These are phyloP conservation scores for Paramecium octaurelia DNA, from an alignment of 73 alveolate genomes.

Conservation along the genomic window DNA sequence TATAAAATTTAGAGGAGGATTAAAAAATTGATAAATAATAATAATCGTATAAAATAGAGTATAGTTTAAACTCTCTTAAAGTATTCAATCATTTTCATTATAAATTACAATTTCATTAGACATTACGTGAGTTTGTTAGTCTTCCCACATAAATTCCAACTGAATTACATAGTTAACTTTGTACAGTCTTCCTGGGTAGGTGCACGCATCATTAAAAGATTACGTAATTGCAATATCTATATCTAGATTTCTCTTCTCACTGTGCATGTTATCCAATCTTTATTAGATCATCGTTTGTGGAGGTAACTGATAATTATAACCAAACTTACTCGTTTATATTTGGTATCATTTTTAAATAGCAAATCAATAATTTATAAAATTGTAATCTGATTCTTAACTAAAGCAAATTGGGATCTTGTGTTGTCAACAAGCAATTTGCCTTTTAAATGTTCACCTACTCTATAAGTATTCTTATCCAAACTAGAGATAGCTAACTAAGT, in stretches of 20 bases:
- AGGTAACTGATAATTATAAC: neutral
- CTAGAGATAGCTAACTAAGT: neutral
- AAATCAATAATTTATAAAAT: neutral
- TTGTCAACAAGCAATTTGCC: neutral
- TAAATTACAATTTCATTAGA: neutral
- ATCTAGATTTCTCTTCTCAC: neutral
- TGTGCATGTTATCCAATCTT: neutral
- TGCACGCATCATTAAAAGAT: neutral
- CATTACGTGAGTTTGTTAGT: neutral
- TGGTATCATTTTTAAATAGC: neutral
- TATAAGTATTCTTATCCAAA: neutral
- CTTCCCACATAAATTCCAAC: neutral
- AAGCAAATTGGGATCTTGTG: neutral
- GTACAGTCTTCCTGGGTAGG: neutral
- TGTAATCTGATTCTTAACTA: neutral
- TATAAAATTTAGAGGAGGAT: neutral
- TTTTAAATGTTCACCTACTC: neutral
- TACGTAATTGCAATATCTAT: neutral
- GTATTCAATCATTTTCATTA: neutral
- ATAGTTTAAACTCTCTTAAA: neutral
- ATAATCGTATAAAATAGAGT: neutral
- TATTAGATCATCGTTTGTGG: neutral
- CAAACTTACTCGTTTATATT: neutral
- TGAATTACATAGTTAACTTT: neutral
- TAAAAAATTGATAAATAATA: neutral